A percentile compares a stretch with the other conserved stretches of the same genome.
Evolutionary conservation across 495 filamentous ascomycete genomes (phyloP).

Genomic region (Tuber calosporum): DNA sequence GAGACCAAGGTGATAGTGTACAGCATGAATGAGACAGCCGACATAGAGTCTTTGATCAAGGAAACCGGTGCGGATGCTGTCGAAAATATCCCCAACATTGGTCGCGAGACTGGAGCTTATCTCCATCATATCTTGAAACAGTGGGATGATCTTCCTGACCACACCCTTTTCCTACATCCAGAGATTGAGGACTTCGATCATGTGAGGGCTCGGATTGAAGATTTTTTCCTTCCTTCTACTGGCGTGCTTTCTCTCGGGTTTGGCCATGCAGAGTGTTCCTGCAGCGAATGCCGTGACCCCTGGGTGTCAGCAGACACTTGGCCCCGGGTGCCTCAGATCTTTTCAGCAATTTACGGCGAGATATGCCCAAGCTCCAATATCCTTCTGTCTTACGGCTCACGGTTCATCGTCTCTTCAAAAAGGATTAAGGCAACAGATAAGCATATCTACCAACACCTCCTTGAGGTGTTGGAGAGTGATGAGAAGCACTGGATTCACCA

Average conservation of each 20-base stretch:
- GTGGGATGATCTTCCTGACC: slow-evolving; percentile 46
- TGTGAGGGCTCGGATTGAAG: slow-evolving; percentile 42
- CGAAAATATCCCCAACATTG: slow-evolving; percentile 42
- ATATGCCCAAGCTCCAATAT: slow-evolving; percentile 29
- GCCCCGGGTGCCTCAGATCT: slow-evolving; percentile 40
- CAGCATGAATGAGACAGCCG: slow-evolving; percentile 41
- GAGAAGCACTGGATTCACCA: slow-evolving; percentile 40
- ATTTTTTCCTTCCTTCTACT: slow-evolving; percentile 44
- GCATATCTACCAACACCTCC: slow-evolving; percentile 41
- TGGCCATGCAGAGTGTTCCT: slow-evolving; percentile 41
- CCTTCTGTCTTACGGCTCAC: slow-evolving; percentile 46
- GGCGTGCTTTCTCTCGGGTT: slow-evolving; percentile 46
- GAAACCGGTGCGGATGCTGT: slow-evolving; percentile 41
- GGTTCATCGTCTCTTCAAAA: slow-evolving; percentile 46
- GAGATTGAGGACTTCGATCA: slow-evolving; percentile 44
- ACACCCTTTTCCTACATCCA: slow-evolving; percentile 49
- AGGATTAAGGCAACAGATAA: slow-evolving; percentile 44
- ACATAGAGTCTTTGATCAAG: slow-evolving; percentile 28
- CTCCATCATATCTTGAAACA: slow-evolving; percentile 46
- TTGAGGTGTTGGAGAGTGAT: slow-evolving; percentile 41
- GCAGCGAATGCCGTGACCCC: slow-evolving; percentile 42
- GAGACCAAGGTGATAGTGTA: slow-evolving; percentile 43
- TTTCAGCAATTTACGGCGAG: slow-evolving; percentile 32
- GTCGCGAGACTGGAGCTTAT: slow-evolving; percentile 48
- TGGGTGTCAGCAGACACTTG: slow-evolving; percentile 42